Base-by-base conservation (phyloP, 148 eudicot genomes). In the Rhododendron molle region DNA sequence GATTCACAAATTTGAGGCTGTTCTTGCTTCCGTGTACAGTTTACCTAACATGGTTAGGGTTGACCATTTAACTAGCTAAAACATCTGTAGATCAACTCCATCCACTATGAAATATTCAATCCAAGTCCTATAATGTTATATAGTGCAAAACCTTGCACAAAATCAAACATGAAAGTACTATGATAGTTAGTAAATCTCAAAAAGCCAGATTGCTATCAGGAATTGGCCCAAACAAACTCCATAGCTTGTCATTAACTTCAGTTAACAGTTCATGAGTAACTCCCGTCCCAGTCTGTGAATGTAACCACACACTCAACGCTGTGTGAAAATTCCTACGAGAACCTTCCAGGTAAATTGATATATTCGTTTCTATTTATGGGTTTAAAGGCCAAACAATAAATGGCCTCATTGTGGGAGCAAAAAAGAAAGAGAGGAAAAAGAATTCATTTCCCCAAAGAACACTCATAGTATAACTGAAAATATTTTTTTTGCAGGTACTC, bases 21-120 rank as follows among this genome's bases (percentile, higher is more conserved):
- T 67, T 65, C 30, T 65, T 28, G 73, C 20, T 7, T 16, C 21
- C 38, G 12, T 73, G 8, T 36, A 36, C 78, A 74, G 46, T 34
- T 74, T 18, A 36, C 78, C 46, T 32, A 36, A 14, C 18, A 36
- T 36, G 78, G n/a, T n/a, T 36, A 74, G 23, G 78, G 11, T 7
- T 38, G 44, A 18, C 18, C 11, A 72, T 36, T 13, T 34, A 18
- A 36, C 32, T 36, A 71, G 40, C 38, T 71, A 12, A 30, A 71
- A 40, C 20, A 32, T 71, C 76, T 28, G 32, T 71, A 71, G 76
- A 71, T 71, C 76, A 74, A 74, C 78, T 74, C 78, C 44, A 74
- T 7, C 44, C 38, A 30, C 76, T 36, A 34, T 18, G 78, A 15
- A 72, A 36, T 32, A 34, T 34, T 21, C 16, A 74, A 74, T 74